Evolutionary conservation across 495 filamentous ascomycete genomes (phyloP), one percentile per base, ranked within the genome.

Genomic region (Astrothelium macrocarpum): DNA sequence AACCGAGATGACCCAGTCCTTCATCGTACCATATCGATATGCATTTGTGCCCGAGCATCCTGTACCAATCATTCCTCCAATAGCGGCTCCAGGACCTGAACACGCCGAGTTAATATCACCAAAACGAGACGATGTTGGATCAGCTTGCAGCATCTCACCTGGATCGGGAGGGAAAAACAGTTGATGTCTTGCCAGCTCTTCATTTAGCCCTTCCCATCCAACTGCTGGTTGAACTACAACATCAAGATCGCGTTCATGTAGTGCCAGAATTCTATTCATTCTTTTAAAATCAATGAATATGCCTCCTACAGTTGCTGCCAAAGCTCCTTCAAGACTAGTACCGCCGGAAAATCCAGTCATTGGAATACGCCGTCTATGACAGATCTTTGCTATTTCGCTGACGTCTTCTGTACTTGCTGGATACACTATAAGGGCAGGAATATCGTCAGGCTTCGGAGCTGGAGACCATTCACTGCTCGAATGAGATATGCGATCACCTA

Each of bases 141-240:
- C 66, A 62, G 69, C 63, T 67, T 75, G 64, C 53, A 82, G 80
- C 67, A 79, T 20, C 7, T 20, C 83, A 26, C 81, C 89, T 20
- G 90, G 90, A 69, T 95, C 90, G 18, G 91, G 83, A 0, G 92
- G 92, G 73, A 97, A 95, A 77, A 96, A 96, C 16, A 96, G 83
- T 1, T 89, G 90, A 23, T 79, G 84, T 49, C 81, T 78, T 71
- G 85, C 85, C 62, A 97, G 82, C 69, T 89, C 76, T 64, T 88
- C 84, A 71, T 96, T 96, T 58, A 97, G 75, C 53, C 87, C 82
- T 84, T 93, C 90, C 90, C 91, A 97, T n/a, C 86, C 85, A 43
- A 97, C 88, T 11, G 85, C 86, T 1, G 92, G 92, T 70, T 96
- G 92, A 10, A 96, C 91, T 5, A 94, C 87, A 64, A 96, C 78